Conservation (phyloP, 495 filamentous ascomycete genomes). For the Lophium mytilinum region DNA sequence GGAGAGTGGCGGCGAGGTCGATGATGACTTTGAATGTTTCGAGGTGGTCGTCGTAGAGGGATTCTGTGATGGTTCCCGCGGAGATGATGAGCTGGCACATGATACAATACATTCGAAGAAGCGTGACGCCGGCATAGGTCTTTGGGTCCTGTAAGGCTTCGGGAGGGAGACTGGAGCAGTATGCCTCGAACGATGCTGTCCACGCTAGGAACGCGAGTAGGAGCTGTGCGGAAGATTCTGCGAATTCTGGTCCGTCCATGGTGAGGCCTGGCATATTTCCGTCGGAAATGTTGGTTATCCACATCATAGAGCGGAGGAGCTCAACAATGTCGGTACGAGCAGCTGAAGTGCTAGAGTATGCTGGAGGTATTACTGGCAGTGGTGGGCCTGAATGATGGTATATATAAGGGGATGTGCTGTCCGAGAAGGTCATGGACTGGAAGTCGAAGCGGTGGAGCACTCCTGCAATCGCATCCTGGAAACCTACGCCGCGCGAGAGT, state of each 20-base stretch:
- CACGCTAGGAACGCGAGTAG: conserved; percentile 10
- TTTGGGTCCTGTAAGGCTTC: conserved; percentile 16
- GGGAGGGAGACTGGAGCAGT: conserved; percentile 8
- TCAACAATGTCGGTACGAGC: conserved; percentile 22
- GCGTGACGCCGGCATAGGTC: conserved; percentile 22
- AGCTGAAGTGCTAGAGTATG: conserved; percentile 5
- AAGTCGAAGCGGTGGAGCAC: conserved; percentile 24
- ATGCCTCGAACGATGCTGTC: conserved; percentile 15
- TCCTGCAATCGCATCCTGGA: conserved; percentile 11
- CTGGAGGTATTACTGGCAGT: conserved; percentile 8
- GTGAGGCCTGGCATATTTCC: conserved; percentile 1
- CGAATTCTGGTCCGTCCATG: conserved; percentile 1
- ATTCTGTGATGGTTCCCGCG: conserved; percentile 6
- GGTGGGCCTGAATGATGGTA: conserved; percentile 11
- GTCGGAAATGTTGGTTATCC: conserved; percentile 19
- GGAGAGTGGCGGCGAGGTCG: conserved; percentile 19
- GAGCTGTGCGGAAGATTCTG: conserved; percentile 15
- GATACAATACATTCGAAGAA: conserved; percentile 17
- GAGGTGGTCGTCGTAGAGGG: conserved; percentile 14
- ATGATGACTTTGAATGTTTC: conserved; percentile 17
- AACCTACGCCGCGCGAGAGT: neutral
- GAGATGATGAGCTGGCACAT: conserved; percentile 12
- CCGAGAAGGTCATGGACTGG: conserved; percentile 26
- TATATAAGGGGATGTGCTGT: conserved; percentile 22
- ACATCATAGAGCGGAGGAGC: conserved; percentile 22